Percentiles rank a stretch among this genome's conserved stretches.
These are phyloP conservation scores for Sechiopsis laciniata DNA, from an alignment of 306 rosid species.

Conservation along the genomic window DNA sequence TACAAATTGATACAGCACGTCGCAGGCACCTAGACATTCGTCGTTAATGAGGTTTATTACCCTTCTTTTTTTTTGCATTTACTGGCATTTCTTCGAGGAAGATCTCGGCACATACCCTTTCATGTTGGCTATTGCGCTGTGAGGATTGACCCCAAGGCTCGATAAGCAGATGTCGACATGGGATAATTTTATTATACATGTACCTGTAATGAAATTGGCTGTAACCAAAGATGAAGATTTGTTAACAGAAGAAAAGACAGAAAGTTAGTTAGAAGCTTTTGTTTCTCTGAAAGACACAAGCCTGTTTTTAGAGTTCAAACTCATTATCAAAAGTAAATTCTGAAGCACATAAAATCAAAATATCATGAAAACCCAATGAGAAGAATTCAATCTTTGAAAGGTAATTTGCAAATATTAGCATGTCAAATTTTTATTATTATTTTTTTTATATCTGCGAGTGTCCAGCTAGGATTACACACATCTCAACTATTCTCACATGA, in stretches of 20 bases:
- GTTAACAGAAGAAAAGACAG: neutral
- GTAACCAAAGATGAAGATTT: constrained; percentile 1
- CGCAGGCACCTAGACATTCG: neutral
- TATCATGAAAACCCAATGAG: neutral
- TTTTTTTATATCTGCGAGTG: no score
- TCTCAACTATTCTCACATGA: no score
- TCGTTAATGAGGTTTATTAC: no score
- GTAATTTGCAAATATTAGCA: no score
- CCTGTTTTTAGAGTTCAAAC: no score
- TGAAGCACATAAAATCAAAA: no score
- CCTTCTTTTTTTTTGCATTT: neutral
- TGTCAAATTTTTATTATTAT: no score
- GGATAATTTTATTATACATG: neutral
- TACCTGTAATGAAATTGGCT: neutral
- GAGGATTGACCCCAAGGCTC: neutral
- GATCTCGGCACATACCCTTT: neutral
- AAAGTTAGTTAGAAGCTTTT: neutral
- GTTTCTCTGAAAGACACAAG: no score
- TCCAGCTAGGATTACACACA: no score
- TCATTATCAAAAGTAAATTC: no score
- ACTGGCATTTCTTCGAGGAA: neutral
- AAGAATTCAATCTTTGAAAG: neutral
- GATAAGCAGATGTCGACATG: no score
- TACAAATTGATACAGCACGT: neutral
- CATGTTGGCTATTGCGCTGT: neutral